Evolutionary conservation across 257 asterid genomes (phyloP).

Genomic region (Solanum lycopersicoides): DNA sequence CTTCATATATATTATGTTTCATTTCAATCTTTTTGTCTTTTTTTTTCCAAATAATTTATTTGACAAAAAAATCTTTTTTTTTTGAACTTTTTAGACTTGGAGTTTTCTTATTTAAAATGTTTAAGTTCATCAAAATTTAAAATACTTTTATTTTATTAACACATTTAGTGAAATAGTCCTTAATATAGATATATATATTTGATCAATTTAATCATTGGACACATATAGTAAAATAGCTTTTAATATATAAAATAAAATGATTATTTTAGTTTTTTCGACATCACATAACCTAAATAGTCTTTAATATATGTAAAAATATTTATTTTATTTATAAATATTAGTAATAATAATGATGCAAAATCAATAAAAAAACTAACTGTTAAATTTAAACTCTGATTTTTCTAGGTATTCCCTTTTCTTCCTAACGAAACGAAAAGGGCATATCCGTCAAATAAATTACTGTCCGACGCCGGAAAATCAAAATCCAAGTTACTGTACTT

Average conservation of each 20-base stretch:
- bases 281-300: background rate
- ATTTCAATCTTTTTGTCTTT: background rate
- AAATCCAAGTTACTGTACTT: background rate
- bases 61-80: too few relatives aligned
- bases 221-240: background rate
- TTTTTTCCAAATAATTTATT: too few relatives aligned
- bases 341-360: background rate
- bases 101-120: too few relatives aligned
- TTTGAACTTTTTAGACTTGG: too few relatives aligned
- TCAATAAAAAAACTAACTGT: background rate
- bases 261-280: too few relatives aligned
- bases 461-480: slow-evolving; percentile 30
- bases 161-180: too few relatives aligned
- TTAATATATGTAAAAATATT: background rate
- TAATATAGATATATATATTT: too few relatives aligned
- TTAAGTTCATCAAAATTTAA: background rate
- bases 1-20: too few relatives aligned
- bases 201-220: background rate
- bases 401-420: background rate
- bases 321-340: background rate
- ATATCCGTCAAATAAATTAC: slow-evolving; percentile 4
- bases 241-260: too few relatives aligned
- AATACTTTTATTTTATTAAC: too few relatives aligned
- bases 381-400: background rate
- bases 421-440: background rate